Evolutionary conservation across 768 basidiomycete genomes (phyloP).

Genomic region (button mushroom (Agaricus bisporus)): DNA sequence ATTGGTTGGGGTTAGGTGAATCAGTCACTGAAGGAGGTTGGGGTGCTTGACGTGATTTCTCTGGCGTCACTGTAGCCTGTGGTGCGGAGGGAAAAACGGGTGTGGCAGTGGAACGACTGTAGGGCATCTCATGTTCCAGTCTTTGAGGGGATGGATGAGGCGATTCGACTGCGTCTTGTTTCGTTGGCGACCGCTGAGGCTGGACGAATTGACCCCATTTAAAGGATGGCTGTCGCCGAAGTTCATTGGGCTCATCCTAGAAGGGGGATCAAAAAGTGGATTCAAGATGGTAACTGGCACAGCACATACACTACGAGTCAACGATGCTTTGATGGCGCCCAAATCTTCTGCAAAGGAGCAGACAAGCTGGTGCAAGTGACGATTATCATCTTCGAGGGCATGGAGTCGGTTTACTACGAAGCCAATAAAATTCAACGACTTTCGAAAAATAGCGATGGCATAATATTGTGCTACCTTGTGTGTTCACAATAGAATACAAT

Average conservation of each 20-base stretch:
- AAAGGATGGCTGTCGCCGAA: conserved; percentile 75
- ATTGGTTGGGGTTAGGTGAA: conserved; percentile 25
- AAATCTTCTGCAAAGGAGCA: conserved; percentile 66
- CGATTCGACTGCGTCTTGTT: conserved; percentile 60
- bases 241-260: conserved; percentile 36
- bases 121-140: conserved; percentile 60
- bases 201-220: conserved; percentile 85
- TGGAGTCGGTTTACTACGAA: conserved; percentile 60
- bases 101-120: conserved; percentile 28
- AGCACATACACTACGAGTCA: conserved; percentile 32
- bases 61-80: conserved; percentile 17
- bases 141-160: conserved; percentile 78
- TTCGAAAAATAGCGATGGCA: too few species aligned
- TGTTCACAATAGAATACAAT: conserved; percentile 58
- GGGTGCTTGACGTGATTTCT: conserved; percentile 22
- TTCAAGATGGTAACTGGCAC: conserved; percentile 12
- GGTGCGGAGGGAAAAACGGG: conserved; percentile 19
- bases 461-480: conserved; percentile 53
- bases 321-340: conserved; percentile 31
- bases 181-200: conserved; percentile 76
- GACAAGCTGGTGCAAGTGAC: conserved; percentile 55
- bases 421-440: too few species aligned
- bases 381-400: conserved; percentile 73
- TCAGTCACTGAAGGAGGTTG: conserved; percentile 22
- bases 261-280: conserved; percentile 10